Evolutionary conservation across 805 yeast species (phyloP), one percentile per base, ranked within the genome.

Genomic region (Maudiozyma barnettii): DNA sequence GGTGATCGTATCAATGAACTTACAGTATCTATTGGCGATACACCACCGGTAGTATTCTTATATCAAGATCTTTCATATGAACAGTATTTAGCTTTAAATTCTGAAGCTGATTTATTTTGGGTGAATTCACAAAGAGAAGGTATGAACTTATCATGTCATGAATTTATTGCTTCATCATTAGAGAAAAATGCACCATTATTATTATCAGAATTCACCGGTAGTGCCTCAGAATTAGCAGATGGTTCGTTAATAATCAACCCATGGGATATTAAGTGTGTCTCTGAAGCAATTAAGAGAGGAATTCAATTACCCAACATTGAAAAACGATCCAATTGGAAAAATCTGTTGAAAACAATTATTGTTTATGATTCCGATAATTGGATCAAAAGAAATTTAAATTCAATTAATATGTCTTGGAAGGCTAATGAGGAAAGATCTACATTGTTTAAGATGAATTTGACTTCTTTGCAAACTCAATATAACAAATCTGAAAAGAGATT

Each of bases 81-180:
- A 49, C 98, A 93, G 65, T 91, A 91, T 60, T 65, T 93, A 48
- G 97, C 95, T 0, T 68, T 93, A 41, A 75, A 85, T 40, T 70
- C 80, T 33, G 97, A 89, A 60, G 96, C 98, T 1, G 95, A 87
- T 54, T 72, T 79, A 0, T 93, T 91, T 59, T 81, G 85, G 46
- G 97, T 91, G 1, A 82, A 95, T 9, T 85, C 96, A 1, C 76
- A 91, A 74, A 80, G 99, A 60, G 99, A 93, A 64, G 99, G 99
- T 23, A 85, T 93, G 89, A 93, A 93, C 58, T 72, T 93, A 59
- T 89, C 98, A 0, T 91, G 97, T 56, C 99, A 93, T 60, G 99
- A 93, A 64, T 93, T 84, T 61, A 76, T 90, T 35, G 83, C 81
- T 44, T 86, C 95, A 19, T 77, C 91, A 1, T 66, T 72, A 18